Base-by-base conservation (phyloP, 192 early-diverging fungal genomes). In the Jimgerdemannia flammicorona region DNA sequence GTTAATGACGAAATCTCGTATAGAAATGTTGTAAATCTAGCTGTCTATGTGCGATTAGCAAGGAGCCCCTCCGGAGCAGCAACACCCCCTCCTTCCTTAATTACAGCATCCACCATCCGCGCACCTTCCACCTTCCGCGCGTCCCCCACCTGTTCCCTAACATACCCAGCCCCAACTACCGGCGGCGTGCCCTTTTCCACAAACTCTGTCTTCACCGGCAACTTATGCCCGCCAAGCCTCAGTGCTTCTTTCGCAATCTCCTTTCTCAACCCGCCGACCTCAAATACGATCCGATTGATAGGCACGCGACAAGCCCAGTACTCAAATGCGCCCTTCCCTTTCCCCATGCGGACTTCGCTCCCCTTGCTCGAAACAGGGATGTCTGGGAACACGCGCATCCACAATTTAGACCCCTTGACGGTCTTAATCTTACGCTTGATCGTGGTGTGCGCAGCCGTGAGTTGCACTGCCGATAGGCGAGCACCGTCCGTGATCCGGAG, bases 311-410 rank as follows among this genome's bases (percentile, higher is more conserved):
- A 95, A 2, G 94, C 95, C 90, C 91, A 97, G 85, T 93, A 97
- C 65, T 97, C 96, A 67, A 97, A 89, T 44, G 91, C 86, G 76
- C 97, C 97, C 79, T 99, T 99, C 75, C 97, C 97, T 84, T 96
- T 96, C 75, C 97, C 97, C 97, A 99, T 99, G 85, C 97, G 90
- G 59, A 90, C 88, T 82, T 97, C 97, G 42, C 91, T 92, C 42
- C 94, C 94, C 78, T 97, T 97, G 44, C 90, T 90, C 0, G 95
- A 94, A 18, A 97, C 95, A 7, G 97, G 97, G 18, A 97, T 90
- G 77, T 97, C 93, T 3, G 97, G 95, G 78, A 97, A 97, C 68
- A 93, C 91, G 43, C 95, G 87, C 79, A 97, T 86, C 92, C 88
- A 95, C 72, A 97, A 85, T 76, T 91, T 83, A 40, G 92, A 88